A percentile compares a stretch with the other conserved stretches of the same genome.
These are phyloP conservation scores for Hypholoma sublateritium DNA, from an alignment of 768 basidiomycete genomes.

Conservation along the genomic window DNA sequence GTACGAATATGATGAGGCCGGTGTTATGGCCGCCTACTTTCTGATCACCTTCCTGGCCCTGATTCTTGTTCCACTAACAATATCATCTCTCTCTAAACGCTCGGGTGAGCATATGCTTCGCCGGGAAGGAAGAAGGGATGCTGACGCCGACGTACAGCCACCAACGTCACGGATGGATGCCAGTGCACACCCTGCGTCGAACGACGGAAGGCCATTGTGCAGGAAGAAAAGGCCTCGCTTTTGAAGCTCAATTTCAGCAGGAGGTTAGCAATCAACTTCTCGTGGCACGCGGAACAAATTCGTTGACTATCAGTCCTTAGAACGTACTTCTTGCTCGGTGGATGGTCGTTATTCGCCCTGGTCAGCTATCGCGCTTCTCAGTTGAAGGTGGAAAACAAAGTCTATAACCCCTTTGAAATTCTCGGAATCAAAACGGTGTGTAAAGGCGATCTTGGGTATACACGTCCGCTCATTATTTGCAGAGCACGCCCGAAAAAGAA, in stretches of 20 bases:
- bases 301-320: conserved; percentile 33
- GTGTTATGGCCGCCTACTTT: conserved; percentile 89
- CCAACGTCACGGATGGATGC: conserved; percentile 47
- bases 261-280: conserved; percentile 38
- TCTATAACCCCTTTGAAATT: conserved; percentile 96
- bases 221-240: conserved; percentile 43
- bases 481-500: conserved; percentile 80
- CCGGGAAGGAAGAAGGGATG: not conserved
- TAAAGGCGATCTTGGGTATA: conserved; percentile 12
- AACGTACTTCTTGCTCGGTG: conserved; percentile 56
- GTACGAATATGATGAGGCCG: conserved; percentile 84
- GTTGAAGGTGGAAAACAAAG: conserved; percentile 57
- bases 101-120: conserved; percentile 39
- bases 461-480: not conserved
- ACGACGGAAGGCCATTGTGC: conserved; percentile 46
- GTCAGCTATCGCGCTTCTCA: conserved; percentile 65
- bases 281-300: not conserved
- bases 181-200: conserved; percentile 62
- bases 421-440: conserved; percentile 73
- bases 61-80: conserved; percentile 75
- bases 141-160: conserved; percentile 8
- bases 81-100: conserved; percentile 44
- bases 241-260: conserved; percentile 48
- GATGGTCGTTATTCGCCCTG: conserved; percentile 74
- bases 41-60: conserved; percentile 86